phyloP scores from a whole-genome alignment of 768 basidiomycete genomes.

The Russula vinacea region DNA sequence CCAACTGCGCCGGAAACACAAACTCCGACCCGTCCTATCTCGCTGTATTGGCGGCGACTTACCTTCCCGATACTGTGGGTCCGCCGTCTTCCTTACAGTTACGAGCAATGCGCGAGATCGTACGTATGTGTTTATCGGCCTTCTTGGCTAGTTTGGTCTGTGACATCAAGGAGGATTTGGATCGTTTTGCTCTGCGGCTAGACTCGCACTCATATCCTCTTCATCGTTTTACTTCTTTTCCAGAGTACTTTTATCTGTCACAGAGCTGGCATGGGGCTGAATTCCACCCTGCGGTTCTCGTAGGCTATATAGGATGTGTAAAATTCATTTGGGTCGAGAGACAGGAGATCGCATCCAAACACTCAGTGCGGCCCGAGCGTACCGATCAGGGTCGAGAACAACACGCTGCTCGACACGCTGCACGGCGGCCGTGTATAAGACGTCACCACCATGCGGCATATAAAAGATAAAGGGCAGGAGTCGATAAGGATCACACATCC shows the following conservation, averaged over 20 bases:
- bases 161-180: too few species aligned
- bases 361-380: too few species aligned
- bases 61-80: not conserved
- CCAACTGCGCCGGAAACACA: not conserved
- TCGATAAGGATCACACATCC: not conserved
- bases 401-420: too few species aligned
- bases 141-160: too few species aligned
- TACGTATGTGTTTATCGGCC: too few species aligned
- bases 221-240: not conserved
- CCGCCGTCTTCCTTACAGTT: too few species aligned
- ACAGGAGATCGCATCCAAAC: too few species aligned
- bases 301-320: not conserved
- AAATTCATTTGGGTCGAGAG: not conserved
- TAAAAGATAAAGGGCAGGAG: not conserved
- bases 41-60: conserved; percentile 7
- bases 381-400: too few species aligned
- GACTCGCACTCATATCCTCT: not conserved
- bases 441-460: not conserved
- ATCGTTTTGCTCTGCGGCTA: not conserved
- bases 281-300: not conserved
- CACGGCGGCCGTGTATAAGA: not conserved
- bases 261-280: not conserved
- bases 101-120: too few species aligned
- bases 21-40: not conserved
- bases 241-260: not conserved